These are phyloP conservation scores for Cadophora sp. DNA, from an alignment of 2,329 filamentous ascomycete genomes.

Conservation along the genomic window DNA sequence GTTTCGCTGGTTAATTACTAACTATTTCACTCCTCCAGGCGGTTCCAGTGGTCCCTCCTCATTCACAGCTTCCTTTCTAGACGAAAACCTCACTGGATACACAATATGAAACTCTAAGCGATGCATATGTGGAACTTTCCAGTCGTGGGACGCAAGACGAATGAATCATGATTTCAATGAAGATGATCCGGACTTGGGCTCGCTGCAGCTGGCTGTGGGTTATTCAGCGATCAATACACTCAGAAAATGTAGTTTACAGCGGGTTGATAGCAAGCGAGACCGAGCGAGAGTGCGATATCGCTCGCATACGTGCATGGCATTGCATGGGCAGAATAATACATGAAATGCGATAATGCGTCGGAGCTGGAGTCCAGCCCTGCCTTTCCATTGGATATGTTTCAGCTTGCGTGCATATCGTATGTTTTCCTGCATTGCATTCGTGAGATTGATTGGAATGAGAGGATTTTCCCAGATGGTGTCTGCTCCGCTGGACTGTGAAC, in stretches of 20 bases:
- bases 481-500: neutral
- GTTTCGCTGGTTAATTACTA: conserved; percentile 7
- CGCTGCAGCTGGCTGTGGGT: neutral
- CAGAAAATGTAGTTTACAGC: neutral
- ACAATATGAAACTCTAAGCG: neutral
- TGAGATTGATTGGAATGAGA: neutral
- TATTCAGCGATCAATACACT: neutral
- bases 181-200: neutral
- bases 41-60: neutral
- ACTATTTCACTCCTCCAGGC: neutral
- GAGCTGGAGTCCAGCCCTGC: neutral
- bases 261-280: neutral
- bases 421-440: neutral
- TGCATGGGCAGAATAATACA: neutral
- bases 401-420: conserved; percentile 1
- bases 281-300: neutral
- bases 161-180: conserved; percentile 2
- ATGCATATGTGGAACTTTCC: neutral
- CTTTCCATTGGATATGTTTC: neutral
- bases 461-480: neutral
- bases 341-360: conserved; percentile 4
- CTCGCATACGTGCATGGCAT: conserved; percentile 10
- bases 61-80: neutral
- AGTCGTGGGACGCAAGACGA: neutral
- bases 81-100: neutral